phyloP scores from a whole-genome alignment of 2,329 filamentous ascomycete species.

The Bipolaris cookei region DNA sequence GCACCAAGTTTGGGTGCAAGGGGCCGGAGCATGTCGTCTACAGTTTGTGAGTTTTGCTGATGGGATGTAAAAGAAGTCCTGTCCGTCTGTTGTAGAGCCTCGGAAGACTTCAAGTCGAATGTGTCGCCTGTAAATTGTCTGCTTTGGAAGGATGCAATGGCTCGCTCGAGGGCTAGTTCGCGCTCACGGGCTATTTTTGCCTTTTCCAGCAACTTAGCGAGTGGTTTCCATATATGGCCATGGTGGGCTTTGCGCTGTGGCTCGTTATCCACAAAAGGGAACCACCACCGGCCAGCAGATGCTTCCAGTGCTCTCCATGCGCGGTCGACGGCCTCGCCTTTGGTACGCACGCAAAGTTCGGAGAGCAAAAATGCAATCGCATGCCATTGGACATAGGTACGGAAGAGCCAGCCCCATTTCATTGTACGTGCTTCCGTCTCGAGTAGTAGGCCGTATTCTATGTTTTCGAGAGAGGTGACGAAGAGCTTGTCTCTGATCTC shows the following conservation, averaged over 20 bases:
- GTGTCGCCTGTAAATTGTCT: slow-evolving; percentile 27
- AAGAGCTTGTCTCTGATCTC: slow-evolving; percentile 73
- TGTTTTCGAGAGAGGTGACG: slow-evolving; percentile 73
- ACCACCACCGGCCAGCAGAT: slow-evolving; percentile 53
- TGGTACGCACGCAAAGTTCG: slow-evolving; percentile 64
- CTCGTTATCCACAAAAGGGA: slow-evolving; percentile 33
- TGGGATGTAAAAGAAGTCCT: slow-evolving; percentile 14
- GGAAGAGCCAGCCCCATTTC: slow-evolving; percentile 71
- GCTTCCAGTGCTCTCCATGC: slow-evolving; percentile 65
- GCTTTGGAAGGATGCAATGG: slow-evolving; percentile 35
- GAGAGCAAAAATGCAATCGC: slow-evolving; percentile 67
- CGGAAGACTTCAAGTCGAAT: neutral
- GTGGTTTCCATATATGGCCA: slow-evolving; percentile 68
- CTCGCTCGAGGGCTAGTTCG: slow-evolving; percentile 54
- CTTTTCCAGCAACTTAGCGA: slow-evolving; percentile 66
- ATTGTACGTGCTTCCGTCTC: slow-evolving; percentile 67
- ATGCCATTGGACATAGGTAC: slow-evolving; percentile 70
- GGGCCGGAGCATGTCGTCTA: slow-evolving; percentile 42
- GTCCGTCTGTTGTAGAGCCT: slow-evolving; percentile 18
- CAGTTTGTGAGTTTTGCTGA: slow-evolving; percentile 30
- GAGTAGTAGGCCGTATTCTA: slow-evolving; percentile 72
- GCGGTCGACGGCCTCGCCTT: slow-evolving; percentile 63
- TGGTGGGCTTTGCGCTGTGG: slow-evolving; percentile 42
- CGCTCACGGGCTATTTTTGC: slow-evolving; percentile 61
- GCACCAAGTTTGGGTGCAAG: slow-evolving; percentile 39